phyloP scores from a whole-genome alignment of 169 alveolate species.

The Toxoplasma gondii region DNA sequence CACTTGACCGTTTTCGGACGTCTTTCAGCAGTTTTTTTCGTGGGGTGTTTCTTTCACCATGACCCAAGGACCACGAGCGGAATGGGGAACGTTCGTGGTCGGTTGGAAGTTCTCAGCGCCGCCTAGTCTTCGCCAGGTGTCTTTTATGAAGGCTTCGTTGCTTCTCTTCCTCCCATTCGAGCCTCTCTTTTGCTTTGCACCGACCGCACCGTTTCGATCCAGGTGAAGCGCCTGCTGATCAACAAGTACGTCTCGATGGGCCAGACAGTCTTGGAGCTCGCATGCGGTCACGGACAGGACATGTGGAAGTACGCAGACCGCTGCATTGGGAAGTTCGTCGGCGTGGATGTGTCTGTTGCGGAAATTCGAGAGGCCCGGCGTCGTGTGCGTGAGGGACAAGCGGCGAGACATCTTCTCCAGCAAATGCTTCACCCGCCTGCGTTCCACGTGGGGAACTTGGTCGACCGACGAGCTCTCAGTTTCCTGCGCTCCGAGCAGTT shows the following conservation, averaged over 20 bases:
- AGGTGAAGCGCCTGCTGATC: slow-evolving; percentile 70
- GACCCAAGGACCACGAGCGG: no score
- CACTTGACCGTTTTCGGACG: no score
- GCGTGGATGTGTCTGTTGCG: slow-evolving; percentile 78
- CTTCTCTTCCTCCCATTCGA: no score
- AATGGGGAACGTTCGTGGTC: no score
- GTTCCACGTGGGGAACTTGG: slow-evolving; percentile 73
- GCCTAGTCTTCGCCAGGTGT: no score
- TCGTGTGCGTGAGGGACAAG: slow-evolving; percentile 57
- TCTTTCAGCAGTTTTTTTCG: no score
- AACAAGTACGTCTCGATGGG: slow-evolving; percentile 57
- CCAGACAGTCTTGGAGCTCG: slow-evolving; percentile 75
- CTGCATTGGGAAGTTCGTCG: slow-evolving; percentile 63
- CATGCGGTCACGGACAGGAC: slow-evolving; percentile 85
- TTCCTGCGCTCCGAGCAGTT: slow-evolving; percentile 59
- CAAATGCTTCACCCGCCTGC: slow-evolving; percentile 59
- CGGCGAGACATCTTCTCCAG: slow-evolving; percentile 53
- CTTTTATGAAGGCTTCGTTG: no score
- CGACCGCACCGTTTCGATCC: no score
- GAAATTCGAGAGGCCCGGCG: slow-evolving; percentile 79
- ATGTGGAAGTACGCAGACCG: slow-evolving; percentile 69
- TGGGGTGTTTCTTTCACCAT: no score
- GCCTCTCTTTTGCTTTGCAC: no score
- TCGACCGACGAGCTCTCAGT: slow-evolving; percentile 24
- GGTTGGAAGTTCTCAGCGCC: no score